phyloP scores from a whole-genome alignment of 306 rosid genomes.

The Luffa aegyptiaca region DNA sequence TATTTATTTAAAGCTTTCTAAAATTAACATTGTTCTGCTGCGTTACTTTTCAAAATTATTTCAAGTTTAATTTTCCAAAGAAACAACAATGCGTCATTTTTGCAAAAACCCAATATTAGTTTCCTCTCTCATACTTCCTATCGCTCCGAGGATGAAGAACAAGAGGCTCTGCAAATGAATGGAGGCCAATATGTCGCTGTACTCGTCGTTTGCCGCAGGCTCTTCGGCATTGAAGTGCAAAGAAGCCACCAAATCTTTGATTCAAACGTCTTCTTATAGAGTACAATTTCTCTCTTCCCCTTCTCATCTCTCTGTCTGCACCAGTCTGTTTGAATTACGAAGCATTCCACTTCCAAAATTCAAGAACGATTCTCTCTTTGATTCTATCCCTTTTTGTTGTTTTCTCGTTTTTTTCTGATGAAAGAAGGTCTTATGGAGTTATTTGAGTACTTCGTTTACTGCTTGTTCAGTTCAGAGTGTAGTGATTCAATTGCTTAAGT shows the following conservation, averaged over 20 bases:
- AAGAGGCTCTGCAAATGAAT: conserved; percentile 24
- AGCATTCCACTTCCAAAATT: not conserved
- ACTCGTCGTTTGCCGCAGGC: conserved; percentile 42
- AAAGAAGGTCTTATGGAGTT: not conserved
- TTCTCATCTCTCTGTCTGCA: not conserved
- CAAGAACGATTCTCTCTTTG: not conserved
- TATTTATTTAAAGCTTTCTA: too few relatives aligned
- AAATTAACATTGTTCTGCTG: not conserved
- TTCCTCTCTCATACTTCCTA: conserved; percentile 14
- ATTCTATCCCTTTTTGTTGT: not conserved
- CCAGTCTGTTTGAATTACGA: not conserved
- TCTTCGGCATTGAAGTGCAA: conserved; percentile 33
- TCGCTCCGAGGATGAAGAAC: conserved; percentile 12
- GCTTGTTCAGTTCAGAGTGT: not conserved
- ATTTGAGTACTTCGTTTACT: not conserved
- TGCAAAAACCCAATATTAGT: not conserved
- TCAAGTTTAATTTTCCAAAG: not conserved
- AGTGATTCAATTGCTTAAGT: not conserved
- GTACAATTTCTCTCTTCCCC: conserved; percentile 18
- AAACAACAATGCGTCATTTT: not conserved
- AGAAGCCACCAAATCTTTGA: conserved; percentile 38
- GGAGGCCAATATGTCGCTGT: conserved; percentile 26
- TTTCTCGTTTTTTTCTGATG: not conserved
- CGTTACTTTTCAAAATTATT: not conserved
- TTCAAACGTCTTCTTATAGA: conserved; percentile 48